Evolutionary conservation across 225 moss, liverwort and hornwort species (phyloP), one percentile per base, ranked within the genome.

Genomic region (Marchantia polymorpha): DNA sequence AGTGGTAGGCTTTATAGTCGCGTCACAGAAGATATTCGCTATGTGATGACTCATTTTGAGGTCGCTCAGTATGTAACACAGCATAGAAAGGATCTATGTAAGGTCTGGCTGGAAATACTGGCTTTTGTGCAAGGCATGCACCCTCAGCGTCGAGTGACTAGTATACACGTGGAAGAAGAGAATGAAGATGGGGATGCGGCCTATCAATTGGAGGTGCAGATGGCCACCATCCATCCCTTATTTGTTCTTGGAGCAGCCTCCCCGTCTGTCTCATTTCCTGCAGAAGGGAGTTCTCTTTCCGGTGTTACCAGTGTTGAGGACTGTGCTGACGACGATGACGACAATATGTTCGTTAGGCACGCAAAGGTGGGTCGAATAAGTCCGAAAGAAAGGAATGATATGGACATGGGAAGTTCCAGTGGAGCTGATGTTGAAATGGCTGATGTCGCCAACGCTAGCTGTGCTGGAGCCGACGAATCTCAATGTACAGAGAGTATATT

Each of bases 81-180:
- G 79, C 82, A 86, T 72, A 92, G 94, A 74, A 91, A 89, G 74
- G 96, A 91, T 54, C 86, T 96, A 77, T 88, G 83, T 78, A 91
- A 86, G 78, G 87, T 83, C 80, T 96, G 96, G 96, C 72, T 96
- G 78, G 91, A 94, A 79, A 77, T 92, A 80, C 88, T 94, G 56
- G 96, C 92, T 15, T 94, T 91, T 81, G 88, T 96, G 73, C 94
- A 96, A 88, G 94, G 96, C 77, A 91, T 93, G 89, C 90, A 89
- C 80, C 89, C 95, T 19, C 95, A 96, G 54, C 90, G 89, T 73
- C 92, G 95, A 61, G 83, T 91, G 67, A 86, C 87, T 69, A 91
- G 79, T 81, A 86, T 90, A 60, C 94, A 96, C 76, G 94, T 96
- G 69, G 96, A 94, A 90, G 91, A 96, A 81, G 90, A 92, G 68